Evolutionary conservation across 768 basidiomycete species (phyloP).

Genomic region (Pholiota molesta): DNA sequence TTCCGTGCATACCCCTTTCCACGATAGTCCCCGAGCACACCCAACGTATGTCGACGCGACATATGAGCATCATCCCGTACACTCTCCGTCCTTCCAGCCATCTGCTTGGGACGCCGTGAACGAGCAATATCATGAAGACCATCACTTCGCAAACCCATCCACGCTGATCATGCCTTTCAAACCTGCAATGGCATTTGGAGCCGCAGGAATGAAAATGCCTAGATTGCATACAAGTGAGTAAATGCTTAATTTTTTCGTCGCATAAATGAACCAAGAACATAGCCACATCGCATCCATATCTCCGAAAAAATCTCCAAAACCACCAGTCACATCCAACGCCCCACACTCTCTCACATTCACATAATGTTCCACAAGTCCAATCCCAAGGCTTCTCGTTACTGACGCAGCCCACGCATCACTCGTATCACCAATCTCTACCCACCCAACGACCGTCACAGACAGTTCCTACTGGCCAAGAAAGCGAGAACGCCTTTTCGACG

Average conservation of each 20-base stretch:
- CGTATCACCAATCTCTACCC: slow-evolving; percentile 1
- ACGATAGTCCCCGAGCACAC: slow-evolving; percentile 9
- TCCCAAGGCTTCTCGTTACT: slow-evolving; percentile 9
- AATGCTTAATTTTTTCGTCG: background rate
- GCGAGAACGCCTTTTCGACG: background rate
- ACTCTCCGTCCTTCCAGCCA: slow-evolving; percentile 3
- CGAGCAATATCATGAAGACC: slow-evolving; percentile 22
- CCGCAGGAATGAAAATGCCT: slow-evolving; percentile 1
- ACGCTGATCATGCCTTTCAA: background rate
- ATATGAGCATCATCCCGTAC: slow-evolving; percentile 6
- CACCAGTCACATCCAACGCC: slow-evolving; percentile 14
- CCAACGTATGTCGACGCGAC: background rate
- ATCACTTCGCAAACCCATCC: slow-evolving; percentile 12
- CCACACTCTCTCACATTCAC: slow-evolving; percentile 8
- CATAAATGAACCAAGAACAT: background rate
- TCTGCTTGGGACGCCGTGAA: slow-evolving; percentile 18
- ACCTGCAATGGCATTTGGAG: background rate
- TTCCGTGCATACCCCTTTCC: slow-evolving; percentile 19
- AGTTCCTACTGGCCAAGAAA: background rate
- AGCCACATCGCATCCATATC: slow-evolving; percentile 29
- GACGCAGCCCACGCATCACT: slow-evolving; percentile 15
- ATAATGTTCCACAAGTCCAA: slow-evolving; percentile 1
- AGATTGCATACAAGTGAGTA: slow-evolving; percentile 22
- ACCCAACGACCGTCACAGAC: background rate
- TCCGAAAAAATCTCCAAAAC: slow-evolving; percentile 21